Conservation (phyloP, 306 rosid species). For the Inga laurina region DNA sequence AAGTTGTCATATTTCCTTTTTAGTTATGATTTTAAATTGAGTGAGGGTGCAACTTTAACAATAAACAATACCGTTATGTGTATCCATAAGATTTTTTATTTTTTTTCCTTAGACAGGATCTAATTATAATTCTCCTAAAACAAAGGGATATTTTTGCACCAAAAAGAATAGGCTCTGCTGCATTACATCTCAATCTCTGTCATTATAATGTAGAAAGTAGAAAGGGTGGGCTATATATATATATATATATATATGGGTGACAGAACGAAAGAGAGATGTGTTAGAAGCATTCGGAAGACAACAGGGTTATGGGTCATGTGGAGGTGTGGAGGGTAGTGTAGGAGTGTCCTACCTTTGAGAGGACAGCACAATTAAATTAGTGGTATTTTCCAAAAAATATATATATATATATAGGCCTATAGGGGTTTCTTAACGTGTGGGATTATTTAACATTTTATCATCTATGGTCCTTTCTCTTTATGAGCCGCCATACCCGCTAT, state of each 20-base stretch:
- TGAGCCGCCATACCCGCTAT: not conserved
- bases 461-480: not conserved
- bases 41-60: too few species aligned
- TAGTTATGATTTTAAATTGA: too few species aligned
- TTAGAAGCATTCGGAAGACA: too few species aligned
- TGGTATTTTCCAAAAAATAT: not conserved
- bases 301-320: slow-evolving; percentile 20
- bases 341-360: slow-evolving; percentile 15
- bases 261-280: not conserved
- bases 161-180: slow-evolving; percentile 9
- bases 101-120: too few species aligned
- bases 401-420: not conserved
- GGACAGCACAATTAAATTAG: not conserved
- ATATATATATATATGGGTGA: not conserved
- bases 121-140: too few species aligned
- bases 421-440: not conserved
- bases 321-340: not conserved
- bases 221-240: not conserved
- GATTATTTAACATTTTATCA: not conserved
- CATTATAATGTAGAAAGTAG: not conserved
- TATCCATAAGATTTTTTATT: too few species aligned
- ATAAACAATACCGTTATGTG: too few species aligned
- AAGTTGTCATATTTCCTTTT: too few species aligned
- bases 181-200: slow-evolving; percentile 26
- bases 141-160: not conserved